Base-by-base conservation (phyloP, 208 protist species). In the Jaenimonas drosophilae region DNA sequence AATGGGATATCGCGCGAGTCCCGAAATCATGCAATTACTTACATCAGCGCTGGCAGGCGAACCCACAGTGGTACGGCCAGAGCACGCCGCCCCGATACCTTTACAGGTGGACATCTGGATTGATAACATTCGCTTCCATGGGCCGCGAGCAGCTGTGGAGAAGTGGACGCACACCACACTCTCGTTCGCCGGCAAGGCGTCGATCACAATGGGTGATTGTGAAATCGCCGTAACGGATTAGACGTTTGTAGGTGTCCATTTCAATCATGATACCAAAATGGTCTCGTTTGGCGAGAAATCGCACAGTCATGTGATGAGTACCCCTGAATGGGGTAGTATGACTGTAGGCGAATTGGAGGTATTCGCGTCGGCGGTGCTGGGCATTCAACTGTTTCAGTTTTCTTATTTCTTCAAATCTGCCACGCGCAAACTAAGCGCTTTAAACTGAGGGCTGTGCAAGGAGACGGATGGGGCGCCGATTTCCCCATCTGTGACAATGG, bases 21-120 rank as follows among this genome's bases (percentile, higher is more conserved):
- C 37, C 11, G 37, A 42, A 21, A 42, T 42, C 37, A 42, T 42
- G 37, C 37, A 42, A 42, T 20, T 42, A 25, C 37, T 42, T 17
- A 42, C 37, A 11, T 25, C 16, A 11, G 19, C 37, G 7, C 6
- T 42, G n/a, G 37, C 37, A 24, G 37, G 37, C n/a, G 14, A 7
- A 21, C 37, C 6, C 16, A 24, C 6, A 21, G 37, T 42, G 6
- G 37, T 42, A 21, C 16, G 7, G 7, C 37, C 37, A 6, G 14
- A 11, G 9, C 23, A 24, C 16, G 37, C 37, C n/a, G 37, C 37
- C 16, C 37, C 37, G 7, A 7, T 20, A 7, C 6, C 6, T 24
- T 7, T 42, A 7, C 16, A 20, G 6, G 16, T 42, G 6, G 37
- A 42, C 23, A 21, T 42, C 6, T 42, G 37, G 37, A 42, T 42